Evolutionary conservation across 164 flowering plant species (phyloP).

Genomic region (Aristolochia contorta): DNA sequence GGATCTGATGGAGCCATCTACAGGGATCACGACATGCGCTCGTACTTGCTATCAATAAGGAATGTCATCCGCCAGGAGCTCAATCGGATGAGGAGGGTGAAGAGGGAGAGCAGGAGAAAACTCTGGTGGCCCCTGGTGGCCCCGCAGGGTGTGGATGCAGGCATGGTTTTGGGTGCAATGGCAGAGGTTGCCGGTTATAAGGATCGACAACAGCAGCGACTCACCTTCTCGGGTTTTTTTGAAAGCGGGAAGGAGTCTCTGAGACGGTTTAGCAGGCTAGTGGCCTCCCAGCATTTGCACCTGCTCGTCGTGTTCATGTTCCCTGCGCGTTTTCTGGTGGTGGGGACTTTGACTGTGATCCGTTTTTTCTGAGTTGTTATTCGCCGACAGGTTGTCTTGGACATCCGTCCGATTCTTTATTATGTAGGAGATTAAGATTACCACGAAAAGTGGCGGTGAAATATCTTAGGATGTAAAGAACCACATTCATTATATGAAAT

Average conservation of each 20-base stretch:
- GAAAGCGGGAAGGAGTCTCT: constrained; percentile 46
- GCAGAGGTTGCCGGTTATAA: constrained; percentile 4
- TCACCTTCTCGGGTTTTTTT: constrained; percentile 42
- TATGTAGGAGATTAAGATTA: neutral
- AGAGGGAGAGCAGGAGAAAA: constrained; percentile 47
- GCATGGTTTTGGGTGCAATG: constrained; percentile 13
- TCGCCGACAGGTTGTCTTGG: neutral
- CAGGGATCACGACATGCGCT: constrained; percentile 88
- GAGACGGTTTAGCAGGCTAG: constrained; percentile 54
- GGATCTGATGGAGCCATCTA: constrained; percentile 81
- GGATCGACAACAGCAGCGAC: constrained; percentile 13
- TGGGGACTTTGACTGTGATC: neutral
- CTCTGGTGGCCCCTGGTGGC: constrained; percentile 69
- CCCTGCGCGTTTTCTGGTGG: constrained; percentile 42
- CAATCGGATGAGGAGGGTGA: constrained; percentile 44
- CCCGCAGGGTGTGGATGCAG: constrained; percentile 12
- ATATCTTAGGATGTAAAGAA: neutral
- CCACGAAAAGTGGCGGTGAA: too few relatives aligned
- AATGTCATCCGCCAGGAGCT: constrained; percentile 68
- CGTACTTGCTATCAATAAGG: constrained; percentile 59
- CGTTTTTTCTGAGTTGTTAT: neutral
- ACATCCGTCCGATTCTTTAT: neutral
- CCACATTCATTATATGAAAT: neutral
- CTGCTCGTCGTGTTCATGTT: constrained; percentile 52
- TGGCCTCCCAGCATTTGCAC: constrained; percentile 66